A percentile compares a stretch with the other conserved stretches of the same genome.
These are phyloP conservation scores for Pleomassaria siparia DNA, from an alignment of 2,329 filamentous ascomycete genomes.

Conservation along the genomic window DNA sequence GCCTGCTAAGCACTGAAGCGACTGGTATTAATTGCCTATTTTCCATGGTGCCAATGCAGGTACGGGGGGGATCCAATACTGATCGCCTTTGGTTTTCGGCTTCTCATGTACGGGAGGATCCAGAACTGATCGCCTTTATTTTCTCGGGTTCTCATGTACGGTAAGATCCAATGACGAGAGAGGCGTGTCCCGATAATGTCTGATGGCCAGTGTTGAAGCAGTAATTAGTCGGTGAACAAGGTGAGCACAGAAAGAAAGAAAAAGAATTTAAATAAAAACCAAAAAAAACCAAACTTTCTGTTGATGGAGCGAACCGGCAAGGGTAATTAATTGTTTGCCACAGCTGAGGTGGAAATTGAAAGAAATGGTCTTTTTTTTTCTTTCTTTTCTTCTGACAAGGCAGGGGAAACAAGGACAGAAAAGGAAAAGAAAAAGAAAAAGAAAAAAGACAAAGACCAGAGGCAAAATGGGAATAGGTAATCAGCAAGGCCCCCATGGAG, in stretches of 20 bases:
- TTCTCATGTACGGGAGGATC: not conserved
- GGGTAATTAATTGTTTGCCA: slow-evolving; percentile 16
- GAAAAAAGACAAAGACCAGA: slow-evolving; percentile 9
- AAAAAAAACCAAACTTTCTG: not conserved
- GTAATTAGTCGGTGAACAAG: too few species aligned
- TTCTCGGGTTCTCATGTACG: slow-evolving; percentile 8
- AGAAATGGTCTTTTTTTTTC: not conserved
- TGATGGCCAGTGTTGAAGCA: slow-evolving; percentile 8
- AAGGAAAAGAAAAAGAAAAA: slow-evolving; percentile 15
- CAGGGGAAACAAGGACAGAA: slow-evolving; percentile 9
- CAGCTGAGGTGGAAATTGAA: slow-evolving; percentile 12
- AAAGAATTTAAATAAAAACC: not conserved
- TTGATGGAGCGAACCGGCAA: slow-evolving; percentile 10
- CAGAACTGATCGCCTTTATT: slow-evolving; percentile 6
- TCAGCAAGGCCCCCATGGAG: slow-evolving; percentile 3
- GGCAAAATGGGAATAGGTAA: slow-evolving; percentile 19
- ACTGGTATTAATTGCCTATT: slow-evolving; percentile 20
- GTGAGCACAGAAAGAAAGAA: too few species aligned
- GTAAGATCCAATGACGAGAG: slow-evolving; percentile 6
- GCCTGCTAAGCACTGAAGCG: slow-evolving; percentile 23
- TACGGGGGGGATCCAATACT: slow-evolving; percentile 17
- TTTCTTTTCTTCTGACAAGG: too few species aligned
- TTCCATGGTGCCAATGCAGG: slow-evolving; percentile 31
- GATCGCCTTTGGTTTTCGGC: slow-evolving; percentile 7
- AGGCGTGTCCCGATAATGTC: slow-evolving; percentile 5